Evolutionary conservation across 208 protist genomes (phyloP), one percentile per base, ranked within the genome.

Genomic region (Trypanosoma mega): DNA sequence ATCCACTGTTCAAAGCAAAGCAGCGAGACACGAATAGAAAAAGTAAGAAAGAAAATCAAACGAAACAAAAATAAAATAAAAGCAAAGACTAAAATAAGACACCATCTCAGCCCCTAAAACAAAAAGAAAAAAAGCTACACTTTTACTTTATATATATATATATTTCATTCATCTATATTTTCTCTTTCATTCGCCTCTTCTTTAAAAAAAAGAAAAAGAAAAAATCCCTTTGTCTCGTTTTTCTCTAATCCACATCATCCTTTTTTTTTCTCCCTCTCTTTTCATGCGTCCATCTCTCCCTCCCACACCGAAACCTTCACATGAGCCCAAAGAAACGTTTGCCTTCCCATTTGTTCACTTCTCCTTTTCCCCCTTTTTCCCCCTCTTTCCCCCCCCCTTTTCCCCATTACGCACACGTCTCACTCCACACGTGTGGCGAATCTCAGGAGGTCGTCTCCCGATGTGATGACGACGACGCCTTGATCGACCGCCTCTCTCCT

Each of bases 391-490:
- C 21, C 12, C 3, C n/a, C 39, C 54, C 29, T 24, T 44, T 56
- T 45, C 14, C 34, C 16, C 8, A 21, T n/a, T 9, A 30, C 37
- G n/a, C 34, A 46, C 7, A 30, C 47, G 12, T 52, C 36, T 55
- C 14, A 67, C 31, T 67, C 51, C 12, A 59, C 30, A 46, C 84
- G 76, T 26, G 85, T 92, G 2, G 85, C 85, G 61, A 85, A 90
- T 1, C 76, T 80, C 24, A 93, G 67, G 11, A 93, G 66, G 24
- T 93, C 83, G 36, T 88, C 78, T 14, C 82, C 87, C 20, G 77
- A 85, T 9, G 69, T 69, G 55, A 93, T 85, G 5, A 93, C 87
- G 8, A 91, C 52, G 9, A 87, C 85, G 24, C 71, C 80, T 37
- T 86, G 67, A 37, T 68, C 75, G 26, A 66, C 41, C 51, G 26